These are phyloP conservation scores for Phialophora macrospora DNA, from an alignment of 2,329 filamentous ascomycete genomes.

Conservation along the genomic window DNA sequence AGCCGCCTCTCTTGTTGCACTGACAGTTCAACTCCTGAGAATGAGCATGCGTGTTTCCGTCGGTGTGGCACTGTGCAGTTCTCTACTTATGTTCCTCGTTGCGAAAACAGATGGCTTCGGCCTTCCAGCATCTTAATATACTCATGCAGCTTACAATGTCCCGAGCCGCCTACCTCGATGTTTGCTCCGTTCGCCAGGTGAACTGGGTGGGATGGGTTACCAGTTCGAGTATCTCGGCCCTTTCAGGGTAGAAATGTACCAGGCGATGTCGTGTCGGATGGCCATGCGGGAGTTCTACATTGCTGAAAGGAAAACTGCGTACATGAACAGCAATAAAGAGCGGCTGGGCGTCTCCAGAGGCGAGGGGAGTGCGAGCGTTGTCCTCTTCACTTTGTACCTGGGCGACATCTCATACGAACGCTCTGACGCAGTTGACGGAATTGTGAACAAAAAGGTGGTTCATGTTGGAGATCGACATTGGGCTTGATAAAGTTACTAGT, in stretches of 20 bases:
- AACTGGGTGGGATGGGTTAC: neutral
- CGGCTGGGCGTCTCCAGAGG: too few species aligned
- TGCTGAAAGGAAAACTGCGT: neutral
- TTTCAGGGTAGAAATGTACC: neutral
- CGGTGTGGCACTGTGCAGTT: neutral
- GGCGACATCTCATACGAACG: neutral
- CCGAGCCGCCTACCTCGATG: neutral
- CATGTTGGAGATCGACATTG: neutral
- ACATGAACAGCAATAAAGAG: too few species aligned
- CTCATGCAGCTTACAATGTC: neutral
- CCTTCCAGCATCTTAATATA: neutral
- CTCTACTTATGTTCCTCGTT: neutral
- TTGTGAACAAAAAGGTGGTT: neutral
- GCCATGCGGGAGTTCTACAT: neutral
- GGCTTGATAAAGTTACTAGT: neutral
- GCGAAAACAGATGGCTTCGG: neutral
- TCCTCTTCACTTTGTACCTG: too few species aligned
- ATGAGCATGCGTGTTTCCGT: neutral
- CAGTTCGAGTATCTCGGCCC: neutral
- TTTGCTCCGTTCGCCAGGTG: neutral
- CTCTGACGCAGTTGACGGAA: neutral
- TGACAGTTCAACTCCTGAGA: neutral
- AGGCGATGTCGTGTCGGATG: neutral
- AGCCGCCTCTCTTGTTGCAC: slow-evolving; percentile 1
- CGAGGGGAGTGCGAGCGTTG: too few species aligned